These are phyloP conservation scores for Nigrospora sphaerica DNA, from an alignment of 2,329 filamentous ascomycete species.

Conservation along the genomic window DNA sequence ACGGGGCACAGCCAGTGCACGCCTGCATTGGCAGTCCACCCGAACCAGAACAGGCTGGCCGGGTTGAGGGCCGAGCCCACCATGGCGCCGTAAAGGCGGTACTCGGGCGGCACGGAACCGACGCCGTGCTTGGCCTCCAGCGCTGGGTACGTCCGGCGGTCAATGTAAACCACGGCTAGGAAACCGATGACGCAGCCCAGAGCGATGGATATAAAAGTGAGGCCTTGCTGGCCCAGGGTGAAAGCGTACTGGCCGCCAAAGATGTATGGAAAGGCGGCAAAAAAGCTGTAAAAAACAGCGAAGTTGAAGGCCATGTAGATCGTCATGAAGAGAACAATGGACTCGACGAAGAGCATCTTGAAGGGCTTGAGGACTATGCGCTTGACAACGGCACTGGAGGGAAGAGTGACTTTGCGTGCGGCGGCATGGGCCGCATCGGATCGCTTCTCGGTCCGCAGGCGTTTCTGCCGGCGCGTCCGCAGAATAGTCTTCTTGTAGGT, in stretches of 20 bases:
- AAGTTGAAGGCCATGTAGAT: conserved; percentile 45
- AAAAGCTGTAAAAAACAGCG: conserved; percentile 45
- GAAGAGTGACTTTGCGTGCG: conserved; percentile 26
- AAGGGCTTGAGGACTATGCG: conserved; percentile 37
- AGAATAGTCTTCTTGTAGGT: conserved; percentile 47
- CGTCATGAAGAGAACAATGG: conserved; percentile 51
- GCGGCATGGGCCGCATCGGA: conserved; percentile 12
- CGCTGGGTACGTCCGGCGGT: conserved; percentile 34
- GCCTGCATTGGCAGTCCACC: conserved; percentile 41
- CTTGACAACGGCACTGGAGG: conserved; percentile 19
- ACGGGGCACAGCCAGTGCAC: conserved; percentile 44
- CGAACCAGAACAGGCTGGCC: conserved; percentile 52
- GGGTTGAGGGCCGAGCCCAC: conserved; percentile 47
- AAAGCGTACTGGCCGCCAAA: conserved; percentile 39
- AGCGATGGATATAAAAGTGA: conserved; percentile 38
- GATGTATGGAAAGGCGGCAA: conserved; percentile 41
- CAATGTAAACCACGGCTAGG: conserved; percentile 30
- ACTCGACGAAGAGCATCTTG: conserved; percentile 54
- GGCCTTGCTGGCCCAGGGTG: conserved; percentile 29
- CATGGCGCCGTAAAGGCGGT: conserved; percentile 53
- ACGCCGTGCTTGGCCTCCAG: conserved; percentile 23
- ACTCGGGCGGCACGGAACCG: conserved; percentile 40
- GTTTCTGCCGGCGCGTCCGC: conserved; percentile 27
- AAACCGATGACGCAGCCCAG: conserved; percentile 35
- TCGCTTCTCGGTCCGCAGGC: conserved; percentile 22